Base-by-base conservation (phyloP, 176 grass and related monocot species). In the Areca catechu region DNA sequence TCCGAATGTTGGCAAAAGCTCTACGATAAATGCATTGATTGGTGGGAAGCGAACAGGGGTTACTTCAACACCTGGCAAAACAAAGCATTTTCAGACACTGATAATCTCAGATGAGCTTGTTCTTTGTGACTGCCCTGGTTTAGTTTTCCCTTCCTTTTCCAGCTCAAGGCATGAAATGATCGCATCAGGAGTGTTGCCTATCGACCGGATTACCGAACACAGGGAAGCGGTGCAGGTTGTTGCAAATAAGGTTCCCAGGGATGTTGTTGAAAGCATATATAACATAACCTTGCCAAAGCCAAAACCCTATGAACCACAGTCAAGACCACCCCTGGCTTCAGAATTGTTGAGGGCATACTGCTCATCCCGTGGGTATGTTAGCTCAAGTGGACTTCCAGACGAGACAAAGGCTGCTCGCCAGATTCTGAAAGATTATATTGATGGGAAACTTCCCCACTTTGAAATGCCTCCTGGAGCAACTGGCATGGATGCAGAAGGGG, bases 1-100 rank as follows among this genome's bases (percentile, higher is more conserved):
- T 66, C 92, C 92, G 14, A 97, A 97, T 75, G 92, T 97, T 29
- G 92, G 92, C 25, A 97, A 97, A 70, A 97, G 92, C 57, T 97
- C 92, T 16, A 97, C 92, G 0, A 97, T 97, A 64, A 97, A 97
- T 77, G 92, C 92, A 49, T 71, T 97, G 47, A 86, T 97, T 43
- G 92, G 92, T 10, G 34, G 80, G 69, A 97, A 97, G 76, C 70
- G 68, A 66, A 90, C 92, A 30, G 86, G 92, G 20, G 92, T 96
- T 22, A 96, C 92, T 21, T 85, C 85, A 12, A 96, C 91, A 34
- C 91, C 91, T 69, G 91, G 91, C 24, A 96, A 96, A 64, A 96
- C 91, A 0, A 96, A 96, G 56, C 91, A 96, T 76, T 96, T 96
- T 75, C 91, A 96, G 71, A 96, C 91, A 29, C 22, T 96, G 43